Conservation (phyloP, 2,329 filamentous ascomycete genomes). For the Sporothrix pseudoabietina region DNA sequence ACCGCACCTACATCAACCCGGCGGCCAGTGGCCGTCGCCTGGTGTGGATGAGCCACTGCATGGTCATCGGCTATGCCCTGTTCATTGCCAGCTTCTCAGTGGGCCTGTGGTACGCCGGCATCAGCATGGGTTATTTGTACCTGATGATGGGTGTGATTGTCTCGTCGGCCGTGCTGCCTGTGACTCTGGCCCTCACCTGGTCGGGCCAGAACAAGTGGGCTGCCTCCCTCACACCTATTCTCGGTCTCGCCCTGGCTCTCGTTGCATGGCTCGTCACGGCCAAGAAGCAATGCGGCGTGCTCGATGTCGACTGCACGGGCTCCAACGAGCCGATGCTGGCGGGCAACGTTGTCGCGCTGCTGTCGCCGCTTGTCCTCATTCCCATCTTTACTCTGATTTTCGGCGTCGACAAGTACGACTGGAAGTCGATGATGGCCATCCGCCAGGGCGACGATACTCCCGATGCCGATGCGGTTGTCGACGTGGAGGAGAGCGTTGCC, state of each 20-base stretch:
- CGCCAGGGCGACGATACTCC: slow-evolving; percentile 69
- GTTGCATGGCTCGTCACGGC: slow-evolving; percentile 79
- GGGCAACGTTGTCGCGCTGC: slow-evolving; percentile 79
- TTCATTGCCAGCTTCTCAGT: slow-evolving; percentile 78
- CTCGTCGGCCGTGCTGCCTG: slow-evolving; percentile 79
- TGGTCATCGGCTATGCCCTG: slow-evolving; percentile 70
- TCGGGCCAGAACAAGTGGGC: slow-evolving; percentile 75
- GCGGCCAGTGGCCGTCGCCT: slow-evolving; percentile 71
- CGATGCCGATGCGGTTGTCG: slow-evolving; percentile 57
- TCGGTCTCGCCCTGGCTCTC: slow-evolving; percentile 69
- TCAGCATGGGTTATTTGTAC: slow-evolving; percentile 76
- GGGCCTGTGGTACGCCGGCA: slow-evolving; percentile 71
- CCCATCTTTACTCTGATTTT: slow-evolving; percentile 73
- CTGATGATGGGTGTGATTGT: slow-evolving; percentile 92
- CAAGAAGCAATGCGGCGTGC: slow-evolving; percentile 65
- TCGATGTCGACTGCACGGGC: slow-evolving; percentile 75
- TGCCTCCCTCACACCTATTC: slow-evolving; percentile 67
- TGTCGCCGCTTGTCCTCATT: slow-evolving; percentile 74
- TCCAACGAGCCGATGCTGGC: slow-evolving; percentile 87
- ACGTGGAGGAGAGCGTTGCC: slow-evolving; percentile 66
- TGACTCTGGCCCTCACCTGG: slow-evolving; percentile 80
- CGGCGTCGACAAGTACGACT: slow-evolving; percentile 79
- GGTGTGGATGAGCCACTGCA: slow-evolving; percentile 76
- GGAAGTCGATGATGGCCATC: slow-evolving; percentile 79
- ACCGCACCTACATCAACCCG: slow-evolving; percentile 84